Evolutionary conservation across 2,329 filamentous ascomycete genomes (phyloP), one percentile per base, ranked within the genome.

Genomic region (Xylariaceae sp.): DNA sequence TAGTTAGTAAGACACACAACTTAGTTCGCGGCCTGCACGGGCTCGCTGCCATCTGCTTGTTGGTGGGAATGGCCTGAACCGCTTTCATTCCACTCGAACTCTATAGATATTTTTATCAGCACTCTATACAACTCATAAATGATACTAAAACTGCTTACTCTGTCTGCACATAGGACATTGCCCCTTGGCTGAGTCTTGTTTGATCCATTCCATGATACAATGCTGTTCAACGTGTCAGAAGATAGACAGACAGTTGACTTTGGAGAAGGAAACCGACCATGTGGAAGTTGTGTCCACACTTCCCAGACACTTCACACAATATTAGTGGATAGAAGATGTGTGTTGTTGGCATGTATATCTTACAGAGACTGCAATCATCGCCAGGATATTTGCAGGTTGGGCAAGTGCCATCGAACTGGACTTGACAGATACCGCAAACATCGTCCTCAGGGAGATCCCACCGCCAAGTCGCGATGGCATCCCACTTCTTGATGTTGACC

Each of bases 381-480:
- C 93, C 93, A 12, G 93, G 93, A 64, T 90, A 97, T 76, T 94
- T 95, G 82, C 93, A 98, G 44, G 90, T 94, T 37, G 93, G 91
- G 73, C 93, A 98, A 21, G 93, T 97, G 48, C 91, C 92, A 66
- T 98, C 93, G 64, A 97, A 98, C 61, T 95, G 88, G 52, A 95
- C 91, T 64, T 95, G 92, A 70, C 93, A 98, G 71, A 98, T 98
- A 59, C 93, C 93, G 60, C 93, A 98, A 52, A 97, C 91, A 65
- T 98, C 92, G 70, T 96, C 92, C 60, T 95, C 90, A 20, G 92
- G 90, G 61, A 97, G 88, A 65, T 97, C 88, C 93, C 93, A 98
- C 54, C 88, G 84, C 93, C 93, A 98, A 44, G 90, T 92, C 16
- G 93, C 93, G 52, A 98, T 89, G 4, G 90, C 87, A 61, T 93